Evolutionary conservation across 371 early-diverging fungal genomes (phyloP).

Genomic region (Apophysomyces variabilis): DNA sequence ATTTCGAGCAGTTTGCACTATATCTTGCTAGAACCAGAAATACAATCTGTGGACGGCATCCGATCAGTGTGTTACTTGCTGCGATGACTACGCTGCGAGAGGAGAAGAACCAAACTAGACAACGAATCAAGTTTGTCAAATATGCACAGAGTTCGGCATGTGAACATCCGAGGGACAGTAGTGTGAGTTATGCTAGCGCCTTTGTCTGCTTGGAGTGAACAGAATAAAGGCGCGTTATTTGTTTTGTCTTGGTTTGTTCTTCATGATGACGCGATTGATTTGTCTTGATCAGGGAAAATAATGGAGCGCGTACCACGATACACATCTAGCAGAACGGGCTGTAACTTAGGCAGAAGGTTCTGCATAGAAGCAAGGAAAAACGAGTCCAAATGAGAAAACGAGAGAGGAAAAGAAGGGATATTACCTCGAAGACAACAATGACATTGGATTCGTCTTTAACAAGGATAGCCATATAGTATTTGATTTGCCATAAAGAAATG

Average conservation of each 20-base stretch:
- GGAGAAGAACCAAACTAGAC: constrained; percentile 11
- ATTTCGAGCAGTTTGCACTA: constrained; percentile 60
- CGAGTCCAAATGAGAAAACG: background rate
- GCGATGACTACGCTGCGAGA: constrained; percentile 47
- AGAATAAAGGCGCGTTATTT: background rate
- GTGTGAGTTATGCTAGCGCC: constrained; percentile 77
- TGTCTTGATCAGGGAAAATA: constrained; percentile 49
- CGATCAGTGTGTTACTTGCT: constrained; percentile 82
- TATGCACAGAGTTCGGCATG: constrained; percentile 85
- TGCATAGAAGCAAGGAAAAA: constrained; percentile 15
- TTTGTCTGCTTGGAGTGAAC: constrained; percentile 21
- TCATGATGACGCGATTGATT: background rate
- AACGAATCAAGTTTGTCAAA: constrained; percentile 63
- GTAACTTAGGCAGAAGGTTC: constrained; percentile 60
- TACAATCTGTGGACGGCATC: constrained; percentile 95
- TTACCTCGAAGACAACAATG: constrained; percentile 76
- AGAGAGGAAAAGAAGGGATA: background rate
- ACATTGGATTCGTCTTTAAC: constrained; percentile 64
- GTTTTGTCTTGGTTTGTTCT: background rate
- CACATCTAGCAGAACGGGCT: constrained; percentile 54
- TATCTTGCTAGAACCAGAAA: constrained; percentile 82
- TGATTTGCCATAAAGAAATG: constrained; percentile 75
- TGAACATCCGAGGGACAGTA: constrained; percentile 57
- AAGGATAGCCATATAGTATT: constrained; percentile 74
- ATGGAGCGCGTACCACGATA: constrained; percentile 62